These are phyloP conservation scores for Petrea volubilis DNA, from an alignment of 257 asterid species.

Conservation along the genomic window DNA sequence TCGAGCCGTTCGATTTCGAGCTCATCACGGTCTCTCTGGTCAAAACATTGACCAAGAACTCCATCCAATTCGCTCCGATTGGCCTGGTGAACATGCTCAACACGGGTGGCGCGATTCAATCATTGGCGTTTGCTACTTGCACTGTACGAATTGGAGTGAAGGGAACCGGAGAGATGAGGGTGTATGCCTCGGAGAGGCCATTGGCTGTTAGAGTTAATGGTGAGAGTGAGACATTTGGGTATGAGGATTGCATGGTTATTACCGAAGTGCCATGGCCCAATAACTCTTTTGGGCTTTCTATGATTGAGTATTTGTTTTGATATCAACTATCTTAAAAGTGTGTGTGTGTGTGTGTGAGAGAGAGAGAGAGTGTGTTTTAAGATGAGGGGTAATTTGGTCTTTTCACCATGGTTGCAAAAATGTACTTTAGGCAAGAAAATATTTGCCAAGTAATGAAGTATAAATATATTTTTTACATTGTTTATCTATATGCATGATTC, in stretches of 20 bases:
- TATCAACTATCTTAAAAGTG: neutral
- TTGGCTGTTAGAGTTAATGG: conserved; percentile 49
- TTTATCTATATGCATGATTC: neutral
- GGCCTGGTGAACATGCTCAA: conserved; percentile 74
- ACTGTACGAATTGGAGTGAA: conserved; percentile 54
- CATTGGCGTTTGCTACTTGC: conserved; percentile 26
- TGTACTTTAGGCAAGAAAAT: neutral
- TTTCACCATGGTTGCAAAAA: neutral
- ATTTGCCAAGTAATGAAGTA: neutral
- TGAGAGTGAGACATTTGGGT: conserved; percentile 38
- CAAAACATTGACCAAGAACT: conserved; percentile 18
- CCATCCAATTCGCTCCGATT: conserved; percentile 56
- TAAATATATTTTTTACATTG: neutral
- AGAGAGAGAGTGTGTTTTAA: no score
- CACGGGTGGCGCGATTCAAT: conserved; percentile 66
- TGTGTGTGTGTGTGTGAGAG: conserved; percentile 38
- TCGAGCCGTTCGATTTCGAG: conserved; percentile 67
- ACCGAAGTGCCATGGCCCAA: conserved; percentile 62
- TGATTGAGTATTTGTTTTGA: conserved; percentile 60
- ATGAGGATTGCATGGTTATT: conserved; percentile 47
- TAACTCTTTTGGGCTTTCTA: conserved; percentile 49
- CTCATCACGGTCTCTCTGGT: conserved; percentile 60
- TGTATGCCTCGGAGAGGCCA: conserved; percentile 63
- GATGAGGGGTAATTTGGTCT: neutral
- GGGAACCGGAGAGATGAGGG: conserved; percentile 79